Conservation (phyloP, 352 stramenopile genomes). For the Phytophthora meadii region DNA sequence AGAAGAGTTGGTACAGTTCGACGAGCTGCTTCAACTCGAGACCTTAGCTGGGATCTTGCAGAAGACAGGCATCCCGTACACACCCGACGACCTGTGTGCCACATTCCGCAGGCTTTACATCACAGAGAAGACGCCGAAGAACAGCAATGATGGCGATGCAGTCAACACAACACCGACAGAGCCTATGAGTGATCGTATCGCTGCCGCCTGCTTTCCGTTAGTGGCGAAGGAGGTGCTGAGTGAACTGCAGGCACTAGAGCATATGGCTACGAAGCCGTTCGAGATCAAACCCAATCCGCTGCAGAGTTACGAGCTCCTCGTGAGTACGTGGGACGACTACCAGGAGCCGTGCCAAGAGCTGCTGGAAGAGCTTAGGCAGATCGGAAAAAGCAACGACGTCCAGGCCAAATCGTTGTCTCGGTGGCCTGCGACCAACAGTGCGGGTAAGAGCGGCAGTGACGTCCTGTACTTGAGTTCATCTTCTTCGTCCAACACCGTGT, state of each 20-base stretch:
- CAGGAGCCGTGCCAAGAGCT: conserved; percentile 47
- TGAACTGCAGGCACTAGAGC: conserved; percentile 51
- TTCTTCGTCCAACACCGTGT: conserved; percentile 44
- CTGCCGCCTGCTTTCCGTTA: conserved; percentile 65
- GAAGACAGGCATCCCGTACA: conserved; percentile 52
- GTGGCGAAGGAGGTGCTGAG: conserved; percentile 53
- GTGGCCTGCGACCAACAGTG: conserved; percentile 4
- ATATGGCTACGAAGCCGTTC: conserved; percentile 44
- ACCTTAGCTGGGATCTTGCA: conserved; percentile 57
- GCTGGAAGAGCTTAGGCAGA: conserved; percentile 62
- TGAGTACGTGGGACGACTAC: conserved; percentile 68
- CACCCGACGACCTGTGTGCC: conserved; percentile 64
- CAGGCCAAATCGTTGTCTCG: conserved; percentile 54
- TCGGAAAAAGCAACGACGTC: conserved; percentile 74
- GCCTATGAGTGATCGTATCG: conserved; percentile 68
- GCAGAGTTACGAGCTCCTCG: conserved; percentile 63
- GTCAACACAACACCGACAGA: conserved; percentile 22
- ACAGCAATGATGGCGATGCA: conserved; percentile 4
- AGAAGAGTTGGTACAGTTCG: conserved; percentile 63
- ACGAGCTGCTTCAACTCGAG: conserved; percentile 60
- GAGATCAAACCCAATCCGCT: conserved; percentile 41
- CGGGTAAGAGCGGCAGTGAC: conserved; percentile 22
- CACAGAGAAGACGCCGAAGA: conserved; percentile 43
- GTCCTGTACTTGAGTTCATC: conserved; percentile 69
- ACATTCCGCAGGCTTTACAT: conserved; percentile 69